A percentile compares a stretch with the other conserved stretches of the same genome.
phyloP scores from a whole-genome alignment of 345 rosid species.

The Erysimum cheiranthoides region DNA sequence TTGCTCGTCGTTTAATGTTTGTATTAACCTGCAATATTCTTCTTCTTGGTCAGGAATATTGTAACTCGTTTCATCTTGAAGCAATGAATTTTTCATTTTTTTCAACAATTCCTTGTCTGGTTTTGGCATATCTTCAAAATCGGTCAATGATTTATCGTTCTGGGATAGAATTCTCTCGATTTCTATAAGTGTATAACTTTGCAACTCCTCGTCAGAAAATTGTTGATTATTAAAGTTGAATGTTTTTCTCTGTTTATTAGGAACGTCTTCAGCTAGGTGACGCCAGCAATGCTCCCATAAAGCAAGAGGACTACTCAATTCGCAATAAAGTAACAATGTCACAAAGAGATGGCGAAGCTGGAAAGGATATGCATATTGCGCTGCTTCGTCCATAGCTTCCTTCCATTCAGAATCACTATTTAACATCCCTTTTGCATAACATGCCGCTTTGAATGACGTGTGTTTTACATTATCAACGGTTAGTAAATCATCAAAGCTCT shows the following conservation, averaged over 20 bases:
- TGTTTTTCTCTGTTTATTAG: neutral
- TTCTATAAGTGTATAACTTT: conserved; percentile 19
- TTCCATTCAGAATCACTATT: conserved; percentile 8
- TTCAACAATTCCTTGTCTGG: neutral
- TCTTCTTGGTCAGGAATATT: neutral
- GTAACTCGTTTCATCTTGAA: neutral
- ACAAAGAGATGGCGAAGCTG: conserved; percentile 7
- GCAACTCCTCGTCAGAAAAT: neutral
- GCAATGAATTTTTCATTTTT: neutral
- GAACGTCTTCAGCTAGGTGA: neutral
- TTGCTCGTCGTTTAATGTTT: neutral
- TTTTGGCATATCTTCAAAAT: conserved; percentile 14
- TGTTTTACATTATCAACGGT: neutral
- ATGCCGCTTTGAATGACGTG: neutral
- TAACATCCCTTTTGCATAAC: neutral
- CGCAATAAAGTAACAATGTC: neutral
- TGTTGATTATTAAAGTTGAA: neutral
- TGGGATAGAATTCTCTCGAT: neutral
- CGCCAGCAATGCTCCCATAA: conserved; percentile 13
- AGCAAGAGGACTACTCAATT: neutral
- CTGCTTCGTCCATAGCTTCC: neutral
- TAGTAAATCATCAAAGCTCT: neutral
- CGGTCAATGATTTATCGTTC: neutral
- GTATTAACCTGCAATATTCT: neutral
- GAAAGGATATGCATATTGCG: neutral